These are phyloP conservation scores for Globisporangium mamillatum DNA, from an alignment of 352 stramenopile genomes.

Conservation along the genomic window DNA sequence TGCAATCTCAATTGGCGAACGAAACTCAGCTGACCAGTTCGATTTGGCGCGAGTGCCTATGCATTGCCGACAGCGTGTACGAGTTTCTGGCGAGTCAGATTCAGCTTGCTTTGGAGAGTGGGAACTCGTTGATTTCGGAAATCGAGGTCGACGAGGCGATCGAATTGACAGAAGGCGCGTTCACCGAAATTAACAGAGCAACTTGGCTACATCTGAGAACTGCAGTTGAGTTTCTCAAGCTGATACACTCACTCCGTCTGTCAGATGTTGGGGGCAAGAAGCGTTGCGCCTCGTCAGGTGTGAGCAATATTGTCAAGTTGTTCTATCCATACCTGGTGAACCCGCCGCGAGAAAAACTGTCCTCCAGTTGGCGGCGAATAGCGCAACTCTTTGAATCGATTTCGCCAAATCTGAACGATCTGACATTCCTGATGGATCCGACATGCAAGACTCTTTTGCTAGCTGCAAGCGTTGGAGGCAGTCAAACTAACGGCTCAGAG, in stretches of 20 bases:
- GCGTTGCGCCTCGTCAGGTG: constrained; percentile 13
- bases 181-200: constrained; percentile 23
- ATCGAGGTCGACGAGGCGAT: constrained; percentile 38
- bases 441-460: constrained; percentile 58
- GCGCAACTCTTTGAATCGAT: constrained; percentile 25
- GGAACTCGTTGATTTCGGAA: constrained; percentile 41
- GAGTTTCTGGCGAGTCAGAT: constrained; percentile 15
- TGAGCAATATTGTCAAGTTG: constrained; percentile 48
- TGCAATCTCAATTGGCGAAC: constrained; percentile 19
- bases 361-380: constrained; percentile 35
- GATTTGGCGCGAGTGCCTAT: constrained; percentile 11
- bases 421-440: constrained; percentile 39
- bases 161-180: constrained; percentile 26
- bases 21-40: constrained; percentile 22
- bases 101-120: constrained; percentile 17
- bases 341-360: constrained; percentile 41
- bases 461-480: constrained; percentile 10
- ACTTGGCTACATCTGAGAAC: constrained; percentile 26
- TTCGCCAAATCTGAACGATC: constrained; percentile 17
- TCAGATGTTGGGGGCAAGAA: not conserved
- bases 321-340: constrained; percentile 76
- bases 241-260: constrained; percentile 3
- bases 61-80: constrained; percentile 17
- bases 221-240: constrained; percentile 21
- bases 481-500: not conserved